Evolutionary conservation across 2,329 filamentous ascomycete genomes (phyloP).

Genomic region (Plectosphaerella cucumerina): DNA sequence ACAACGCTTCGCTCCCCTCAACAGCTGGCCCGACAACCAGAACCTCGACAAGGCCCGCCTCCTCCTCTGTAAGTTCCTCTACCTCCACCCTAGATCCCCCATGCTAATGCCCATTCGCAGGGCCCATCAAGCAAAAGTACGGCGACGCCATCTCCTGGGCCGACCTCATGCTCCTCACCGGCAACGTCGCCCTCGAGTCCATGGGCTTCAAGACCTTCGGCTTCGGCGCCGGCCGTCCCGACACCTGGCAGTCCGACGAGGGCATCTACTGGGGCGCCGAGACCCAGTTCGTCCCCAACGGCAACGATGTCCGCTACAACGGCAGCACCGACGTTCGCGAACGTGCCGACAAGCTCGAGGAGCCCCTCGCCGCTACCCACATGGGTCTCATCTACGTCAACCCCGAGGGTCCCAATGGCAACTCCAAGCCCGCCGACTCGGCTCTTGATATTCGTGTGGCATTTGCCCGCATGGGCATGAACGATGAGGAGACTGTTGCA

Average conservation of each 20-base stretch:
- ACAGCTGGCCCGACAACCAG: conserved; percentile 79
- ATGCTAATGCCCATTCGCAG: neutral
- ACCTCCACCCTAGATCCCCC: neutral
- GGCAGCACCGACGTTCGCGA: conserved; percentile 18
- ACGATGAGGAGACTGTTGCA: conserved; percentile 76
- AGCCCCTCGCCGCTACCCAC: conserved; percentile 63
- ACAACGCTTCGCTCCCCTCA: conserved; percentile 76
- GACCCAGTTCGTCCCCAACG: conserved; percentile 58
- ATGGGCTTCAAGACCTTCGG: conserved; percentile 73
- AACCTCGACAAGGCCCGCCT: conserved; percentile 77
- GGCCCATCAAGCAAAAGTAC: conserved; percentile 78
- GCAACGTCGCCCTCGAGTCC: conserved; percentile 72
- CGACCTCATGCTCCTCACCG: conserved; percentile 66
- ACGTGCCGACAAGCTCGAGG: conserved; percentile 43
- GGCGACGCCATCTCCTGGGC: conserved; percentile 80
- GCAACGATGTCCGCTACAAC: conserved; percentile 67
- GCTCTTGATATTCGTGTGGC: conserved; percentile 70
- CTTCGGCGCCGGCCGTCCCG: conserved; percentile 67
- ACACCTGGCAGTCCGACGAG: conserved; percentile 74
- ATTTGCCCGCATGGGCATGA: conserved; percentile 78
- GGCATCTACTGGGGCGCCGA: conserved; percentile 75
- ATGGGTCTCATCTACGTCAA: conserved; percentile 83
- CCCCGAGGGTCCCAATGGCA: conserved; percentile 71
- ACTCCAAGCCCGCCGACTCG: conserved; percentile 64
- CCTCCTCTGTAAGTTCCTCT: conserved; percentile 42